Evolutionary conservation across 1,139 yeast species (phyloP), one percentile per base, ranked within the genome.

Genomic region (Blastobotrys ciferrii): DNA sequence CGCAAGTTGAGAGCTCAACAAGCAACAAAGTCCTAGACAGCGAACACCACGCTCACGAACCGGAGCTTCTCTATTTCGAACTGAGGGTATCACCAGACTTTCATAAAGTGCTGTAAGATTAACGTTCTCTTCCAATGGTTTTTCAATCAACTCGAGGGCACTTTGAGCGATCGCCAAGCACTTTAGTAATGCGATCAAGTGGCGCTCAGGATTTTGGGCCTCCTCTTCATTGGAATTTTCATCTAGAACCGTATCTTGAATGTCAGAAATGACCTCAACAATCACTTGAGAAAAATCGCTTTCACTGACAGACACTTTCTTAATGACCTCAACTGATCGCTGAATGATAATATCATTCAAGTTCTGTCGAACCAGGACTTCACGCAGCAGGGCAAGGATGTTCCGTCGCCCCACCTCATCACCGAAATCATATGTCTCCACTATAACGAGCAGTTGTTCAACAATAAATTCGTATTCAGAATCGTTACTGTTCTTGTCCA

Each of bases 341-440:
- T 78, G 75, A 28, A 84, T 75, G 15, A 86, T 67, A 1, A 71
- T 64, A 42, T 82, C 87, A 3, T 75, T 63, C 20, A 87, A 68
- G 15, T 76, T 73, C 14, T 55, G 57, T 37, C 56, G 51, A 5
- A 59, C 56, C 19, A 66, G 54, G 3, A 59, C 57, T 13, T 62
- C 61, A 67, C 96, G 78, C 14, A 89, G 75, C 3, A 85, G 77
- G 47, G 81, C 84, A 41, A 88, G 69, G 81, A 88, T 84, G 44
- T 82, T 81, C 63, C 96, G 77, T 62, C 98, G 79, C 4, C 98
- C 97, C 45, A 87, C 79, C 65, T 91, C 97, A 68, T 92, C 98
- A 56, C 91, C 84, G 60, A 81, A 88, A 64, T 92, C 98, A 62
- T 84, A 86, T 35, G 80, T 80, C 40, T 77, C 77, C 0, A 92